These are phyloP conservation scores for Decorospora gaudefroyi DNA, from an alignment of 2,329 filamentous ascomycete species.

Conservation along the genomic window DNA sequence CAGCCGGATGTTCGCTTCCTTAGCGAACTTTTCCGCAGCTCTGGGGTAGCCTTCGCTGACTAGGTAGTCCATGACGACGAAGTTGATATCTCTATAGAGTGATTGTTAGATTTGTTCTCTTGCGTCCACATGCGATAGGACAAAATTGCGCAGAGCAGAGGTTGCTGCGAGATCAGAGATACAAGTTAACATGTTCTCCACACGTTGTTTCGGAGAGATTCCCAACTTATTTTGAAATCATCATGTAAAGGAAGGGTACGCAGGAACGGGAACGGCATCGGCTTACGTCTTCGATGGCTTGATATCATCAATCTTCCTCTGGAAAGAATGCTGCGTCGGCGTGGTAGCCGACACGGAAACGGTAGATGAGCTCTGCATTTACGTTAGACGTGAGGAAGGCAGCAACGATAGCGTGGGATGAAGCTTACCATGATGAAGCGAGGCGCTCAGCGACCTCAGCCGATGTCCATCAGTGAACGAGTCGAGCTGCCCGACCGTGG, in stretches of 20 bases:
- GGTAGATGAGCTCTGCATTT: constrained; percentile 62
- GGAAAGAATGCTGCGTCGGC: constrained; percentile 73
- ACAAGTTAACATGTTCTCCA: constrained; percentile 87
- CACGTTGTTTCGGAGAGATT: constrained; percentile 99
- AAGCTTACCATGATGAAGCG: constrained; percentile 45
- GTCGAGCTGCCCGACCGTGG: constrained; percentile 39
- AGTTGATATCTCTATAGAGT: constrained; percentile 81
- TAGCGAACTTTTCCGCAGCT: constrained; percentile 89
- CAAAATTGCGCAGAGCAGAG: constrained; percentile 19
- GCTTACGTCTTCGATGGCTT: constrained; percentile 88
- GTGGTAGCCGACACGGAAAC: constrained; percentile 75
- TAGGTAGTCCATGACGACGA: constrained; percentile 93
- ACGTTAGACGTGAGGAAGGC: constrained; percentile 22
- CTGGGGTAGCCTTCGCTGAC: constrained; percentile 93
- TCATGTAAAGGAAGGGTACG: constrained; percentile 64
- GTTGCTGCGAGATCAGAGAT: constrained; percentile 62
- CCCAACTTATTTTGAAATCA: constrained; percentile 87
- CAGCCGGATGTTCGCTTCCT: constrained; percentile 84
- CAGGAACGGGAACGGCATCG: constrained; percentile 3
- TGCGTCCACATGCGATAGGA: neutral
- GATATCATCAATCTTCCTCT: constrained; percentile 78
- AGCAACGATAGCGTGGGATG: constrained; percentile 10
- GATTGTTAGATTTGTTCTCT: constrained; percentile 31
- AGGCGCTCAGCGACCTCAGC: constrained; percentile 40
- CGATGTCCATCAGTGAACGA: constrained; percentile 43